phyloP scores from a whole-genome alignment of 768 basidiomycete genomes.

The Tricholoma sp. region DNA sequence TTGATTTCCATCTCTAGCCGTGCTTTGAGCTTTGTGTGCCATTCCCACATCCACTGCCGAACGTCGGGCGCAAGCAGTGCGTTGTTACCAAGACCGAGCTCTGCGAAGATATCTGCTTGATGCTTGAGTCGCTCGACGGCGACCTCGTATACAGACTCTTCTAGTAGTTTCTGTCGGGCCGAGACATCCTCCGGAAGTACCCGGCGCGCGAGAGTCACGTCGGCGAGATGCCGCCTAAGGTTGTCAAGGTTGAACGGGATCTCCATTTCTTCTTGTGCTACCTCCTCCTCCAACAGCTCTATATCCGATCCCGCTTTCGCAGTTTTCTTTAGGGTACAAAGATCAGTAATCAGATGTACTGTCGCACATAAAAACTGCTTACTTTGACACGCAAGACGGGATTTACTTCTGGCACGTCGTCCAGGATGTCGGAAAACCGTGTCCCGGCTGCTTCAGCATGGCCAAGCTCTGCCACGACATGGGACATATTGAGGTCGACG shows the following conservation, averaged over 20 bases:
- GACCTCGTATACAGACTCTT: conserved; percentile 82
- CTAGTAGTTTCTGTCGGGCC: conserved; percentile 75
- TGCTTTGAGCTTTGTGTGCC: conserved; percentile 60
- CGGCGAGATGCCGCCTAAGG: conserved; percentile 63
- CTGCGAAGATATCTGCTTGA: conserved; percentile 52
- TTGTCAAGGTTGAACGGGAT: conserved; percentile 74
- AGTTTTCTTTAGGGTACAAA: not conserved
- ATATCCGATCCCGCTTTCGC: conserved; percentile 14
- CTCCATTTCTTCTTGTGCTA: conserved; percentile 21
- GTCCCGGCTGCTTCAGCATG: conserved; percentile 44
- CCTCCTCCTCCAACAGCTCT: not conserved
- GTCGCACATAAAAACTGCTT: not conserved
- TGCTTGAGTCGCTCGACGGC: conserved; percentile 67
- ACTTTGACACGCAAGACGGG: conserved; percentile 49
- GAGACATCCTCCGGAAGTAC: conserved; percentile 63
- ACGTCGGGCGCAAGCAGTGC: conserved; percentile 46
- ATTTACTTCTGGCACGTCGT: conserved; percentile 51
- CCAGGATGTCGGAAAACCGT: conserved; percentile 35
- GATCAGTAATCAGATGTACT: not conserved
- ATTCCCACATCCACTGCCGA: conserved; percentile 81
- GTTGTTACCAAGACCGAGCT: conserved; percentile 48
- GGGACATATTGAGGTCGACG: conserved; percentile 44
- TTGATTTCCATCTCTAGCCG: conserved; percentile 49
- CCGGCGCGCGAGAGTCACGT: conserved; percentile 57
- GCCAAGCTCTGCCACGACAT: conserved; percentile 52